Conservation (phyloP, 805 yeast genomes). For the Nakazawaea anatomiae region DNA sequence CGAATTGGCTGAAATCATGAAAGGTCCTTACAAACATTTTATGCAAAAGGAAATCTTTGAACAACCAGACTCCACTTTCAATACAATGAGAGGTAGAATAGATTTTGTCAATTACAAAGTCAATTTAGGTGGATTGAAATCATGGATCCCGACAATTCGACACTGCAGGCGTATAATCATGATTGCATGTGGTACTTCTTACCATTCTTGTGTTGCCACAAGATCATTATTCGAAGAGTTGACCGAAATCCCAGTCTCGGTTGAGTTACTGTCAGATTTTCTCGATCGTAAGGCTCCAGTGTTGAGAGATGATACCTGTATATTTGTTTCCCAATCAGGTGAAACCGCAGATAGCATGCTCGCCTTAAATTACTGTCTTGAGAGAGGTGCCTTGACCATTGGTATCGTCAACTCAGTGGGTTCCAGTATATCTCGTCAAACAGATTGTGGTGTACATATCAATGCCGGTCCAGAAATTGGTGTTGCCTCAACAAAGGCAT, state of each 20-base stretch:
- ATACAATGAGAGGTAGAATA: constrained; percentile 98
- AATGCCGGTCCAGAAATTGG: constrained; percentile 99
- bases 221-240: constrained; percentile 95
- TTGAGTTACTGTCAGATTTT: constrained; percentile 92
- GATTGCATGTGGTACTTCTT: constrained; percentile 99
- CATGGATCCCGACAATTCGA: constrained; percentile 81
- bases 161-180: constrained; percentile 92
- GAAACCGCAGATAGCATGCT: constrained; percentile 97
- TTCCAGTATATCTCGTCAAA: constrained; percentile 91
- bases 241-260: constrained; percentile 89
- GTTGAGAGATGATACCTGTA: constrained; percentile 95
- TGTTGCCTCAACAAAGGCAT: constrained; percentile 98
- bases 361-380: constrained; percentile 92
- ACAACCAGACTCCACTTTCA: constrained; percentile 97
- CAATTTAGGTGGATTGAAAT: constrained; percentile 84
- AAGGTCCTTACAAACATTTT: constrained; percentile 92
- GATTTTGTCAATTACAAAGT: constrained; percentile 78
- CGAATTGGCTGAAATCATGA: constrained; percentile 97
- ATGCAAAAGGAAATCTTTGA: constrained; percentile 99
- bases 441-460: constrained; percentile 99
- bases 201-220: constrained; percentile 96
- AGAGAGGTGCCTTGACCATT: constrained; percentile 94
- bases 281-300: constrained; percentile 95
- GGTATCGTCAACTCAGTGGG: constrained; percentile 98
- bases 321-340: constrained; percentile 97